phyloP scores from a whole-genome alignment of 495 filamentous ascomycete species.

The Trichoderma virens region DNA sequence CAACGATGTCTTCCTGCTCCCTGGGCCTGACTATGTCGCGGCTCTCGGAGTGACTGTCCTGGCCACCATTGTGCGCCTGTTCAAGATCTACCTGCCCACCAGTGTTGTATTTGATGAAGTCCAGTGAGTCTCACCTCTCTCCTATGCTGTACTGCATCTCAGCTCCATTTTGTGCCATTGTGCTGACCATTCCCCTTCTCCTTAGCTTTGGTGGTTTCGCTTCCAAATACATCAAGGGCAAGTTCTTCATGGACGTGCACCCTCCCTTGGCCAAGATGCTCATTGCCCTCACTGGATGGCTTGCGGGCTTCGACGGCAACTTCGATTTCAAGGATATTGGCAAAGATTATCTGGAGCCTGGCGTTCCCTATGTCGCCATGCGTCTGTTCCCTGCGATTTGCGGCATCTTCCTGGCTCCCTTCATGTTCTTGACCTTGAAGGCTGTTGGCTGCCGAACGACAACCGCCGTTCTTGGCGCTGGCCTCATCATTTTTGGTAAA shows the following conservation, averaged over 20 bases:
- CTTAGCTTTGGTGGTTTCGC: slow-evolving; percentile 92
- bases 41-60: slow-evolving; percentile 65
- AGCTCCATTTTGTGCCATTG: neutral
- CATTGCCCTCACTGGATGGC: slow-evolving; percentile 88
- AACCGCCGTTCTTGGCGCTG: slow-evolving; percentile 73
- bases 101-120: slow-evolving; percentile 99
- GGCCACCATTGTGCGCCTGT: slow-evolving; percentile 74
- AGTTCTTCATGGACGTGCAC: slow-evolving; percentile 99
- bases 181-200: slow-evolving; percentile 16
- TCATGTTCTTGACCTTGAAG: slow-evolving; percentile 92
- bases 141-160: neutral
- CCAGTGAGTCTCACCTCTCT: slow-evolving; percentile 52
- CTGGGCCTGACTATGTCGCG: slow-evolving; percentile 71
- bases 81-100: slow-evolving; percentile 90
- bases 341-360: slow-evolving; percentile 92
- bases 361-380: slow-evolving; percentile 97
- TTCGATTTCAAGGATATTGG: slow-evolving; percentile 99
- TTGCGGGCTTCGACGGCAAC: slow-evolving; percentile 88
- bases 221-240: slow-evolving; percentile 96
- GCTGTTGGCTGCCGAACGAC: slow-evolving; percentile 80
- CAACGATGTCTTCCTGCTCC: slow-evolving; percentile 67
- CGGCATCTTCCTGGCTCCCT: slow-evolving; percentile 78
- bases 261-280: slow-evolving; percentile 95
- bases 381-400: slow-evolving; percentile 82
- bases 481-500: slow-evolving; percentile 83